Conservation (phyloP, 2,329 filamentous ascomycete genomes). For the Cucurbitaria berberidis region DNA sequence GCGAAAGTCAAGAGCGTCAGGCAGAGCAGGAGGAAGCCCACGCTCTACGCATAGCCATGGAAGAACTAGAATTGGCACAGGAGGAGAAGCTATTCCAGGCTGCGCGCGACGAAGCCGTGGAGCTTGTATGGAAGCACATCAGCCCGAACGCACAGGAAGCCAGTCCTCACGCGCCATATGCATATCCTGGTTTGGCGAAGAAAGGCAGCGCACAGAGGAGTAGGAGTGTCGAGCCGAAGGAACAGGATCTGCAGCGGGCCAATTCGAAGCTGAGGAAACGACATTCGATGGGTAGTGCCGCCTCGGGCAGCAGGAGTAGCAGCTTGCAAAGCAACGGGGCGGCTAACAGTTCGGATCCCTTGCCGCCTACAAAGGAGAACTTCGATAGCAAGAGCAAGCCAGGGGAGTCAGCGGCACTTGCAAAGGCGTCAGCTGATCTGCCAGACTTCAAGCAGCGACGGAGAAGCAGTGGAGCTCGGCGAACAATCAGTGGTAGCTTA, state of each 20-base stretch:
- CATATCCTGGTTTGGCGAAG: conserved; percentile 66
- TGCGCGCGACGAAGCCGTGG: conserved; percentile 77
- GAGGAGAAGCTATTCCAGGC: conserved; percentile 70
- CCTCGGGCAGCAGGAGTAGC: conserved; percentile 42
- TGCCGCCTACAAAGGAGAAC: conserved; percentile 29
- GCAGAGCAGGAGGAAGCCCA: conserved; percentile 81
- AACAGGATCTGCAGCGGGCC: conserved; percentile 40
- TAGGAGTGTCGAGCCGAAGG: conserved; percentile 47
- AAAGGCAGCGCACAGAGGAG: conserved; percentile 72
- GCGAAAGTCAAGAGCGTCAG: conserved; percentile 76
- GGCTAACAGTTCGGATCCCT: conserved; percentile 38
- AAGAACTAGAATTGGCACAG: conserved; percentile 72
- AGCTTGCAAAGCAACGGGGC: conserved; percentile 48
- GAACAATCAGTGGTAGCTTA: conserved; percentile 72
- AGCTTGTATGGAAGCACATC: conserved; percentile 79
- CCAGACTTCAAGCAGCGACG: conserved; percentile 49
- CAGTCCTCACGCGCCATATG: conserved; percentile 54
- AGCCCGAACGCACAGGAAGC: conserved; percentile 70
- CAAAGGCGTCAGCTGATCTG: conserved; percentile 38
- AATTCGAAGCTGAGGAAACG: conserved; percentile 44
- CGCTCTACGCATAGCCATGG: conserved; percentile 73
- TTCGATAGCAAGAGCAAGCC: conserved; percentile 16
- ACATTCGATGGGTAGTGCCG: conserved; percentile 45
- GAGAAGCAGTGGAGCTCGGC: conserved; percentile 69
- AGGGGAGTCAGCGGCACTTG: conserved; percentile 43